Conservation (phyloP, 2,329 filamentous ascomycete species). For the Lasiodiplodia sp. region DNA sequence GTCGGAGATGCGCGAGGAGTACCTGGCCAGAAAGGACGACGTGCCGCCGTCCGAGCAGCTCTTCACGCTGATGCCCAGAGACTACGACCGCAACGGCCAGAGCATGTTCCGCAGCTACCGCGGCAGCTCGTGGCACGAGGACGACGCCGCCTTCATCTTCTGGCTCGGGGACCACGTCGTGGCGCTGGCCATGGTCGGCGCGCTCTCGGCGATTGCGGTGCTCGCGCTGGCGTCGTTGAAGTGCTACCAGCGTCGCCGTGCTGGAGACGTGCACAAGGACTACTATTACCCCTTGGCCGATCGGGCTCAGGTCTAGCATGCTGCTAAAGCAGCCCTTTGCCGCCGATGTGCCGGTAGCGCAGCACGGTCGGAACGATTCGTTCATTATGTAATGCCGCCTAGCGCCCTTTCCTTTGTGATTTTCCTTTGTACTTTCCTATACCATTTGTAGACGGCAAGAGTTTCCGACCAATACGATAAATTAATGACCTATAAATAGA, state of each 20-base stretch:
- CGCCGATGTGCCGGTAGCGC: background rate
- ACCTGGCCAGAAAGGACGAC: constrained; percentile 30
- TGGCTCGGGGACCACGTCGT: constrained; percentile 35
- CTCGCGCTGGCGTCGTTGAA: background rate
- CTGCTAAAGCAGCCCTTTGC: background rate
- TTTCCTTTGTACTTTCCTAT: background rate
- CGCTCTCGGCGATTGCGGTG: background rate
- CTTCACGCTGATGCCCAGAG: constrained; percentile 37
- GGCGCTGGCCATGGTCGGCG: background rate
- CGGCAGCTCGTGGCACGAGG: constrained; percentile 43
- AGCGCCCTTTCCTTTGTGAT: background rate
- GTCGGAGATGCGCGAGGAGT: constrained; percentile 38
- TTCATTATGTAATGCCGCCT: background rate
- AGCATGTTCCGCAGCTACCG: constrained; percentile 43
- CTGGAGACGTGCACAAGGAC: background rate
- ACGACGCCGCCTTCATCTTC: constrained; percentile 39
- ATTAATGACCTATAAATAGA: background rate
- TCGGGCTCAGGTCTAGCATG: background rate
- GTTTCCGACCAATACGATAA: background rate
- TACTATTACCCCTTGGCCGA: background rate
- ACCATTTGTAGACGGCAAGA: background rate
- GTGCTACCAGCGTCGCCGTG: background rate
- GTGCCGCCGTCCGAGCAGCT: background rate
- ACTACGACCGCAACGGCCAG: constrained; percentile 41
- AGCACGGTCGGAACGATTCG: background rate